Percentiles rank a stretch among this genome's conserved stretches.
Evolutionary conservation across 2,329 filamentous ascomycete genomes (phyloP).

Genomic region (Penicillium sp.): DNA sequence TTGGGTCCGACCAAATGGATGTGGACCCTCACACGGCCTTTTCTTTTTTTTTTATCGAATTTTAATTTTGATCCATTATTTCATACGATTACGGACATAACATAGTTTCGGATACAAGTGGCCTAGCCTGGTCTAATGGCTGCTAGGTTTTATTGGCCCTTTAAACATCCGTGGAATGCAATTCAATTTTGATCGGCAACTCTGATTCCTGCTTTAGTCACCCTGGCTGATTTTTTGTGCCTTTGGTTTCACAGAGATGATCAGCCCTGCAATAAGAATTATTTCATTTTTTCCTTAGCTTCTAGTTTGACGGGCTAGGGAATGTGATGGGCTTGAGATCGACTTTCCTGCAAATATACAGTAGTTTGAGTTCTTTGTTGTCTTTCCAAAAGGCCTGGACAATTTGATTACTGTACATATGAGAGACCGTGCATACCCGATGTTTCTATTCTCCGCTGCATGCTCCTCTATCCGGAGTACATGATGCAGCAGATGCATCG

Average conservation of each 20-base stretch:
- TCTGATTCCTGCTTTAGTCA: slow-evolving; percentile 10
- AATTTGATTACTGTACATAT: background rate
- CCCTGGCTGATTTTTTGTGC: slow-evolving; percentile 1
- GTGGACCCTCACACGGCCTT: slow-evolving; percentile 14
- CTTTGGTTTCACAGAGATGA: slow-evolving; percentile 7
- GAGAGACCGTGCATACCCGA: slow-evolving; percentile 19
- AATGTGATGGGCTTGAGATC: background rate
- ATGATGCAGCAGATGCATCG: slow-evolving; percentile 26
- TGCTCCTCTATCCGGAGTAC: slow-evolving; percentile 21
- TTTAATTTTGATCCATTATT: background rate
- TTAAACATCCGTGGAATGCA: slow-evolving; percentile 17
- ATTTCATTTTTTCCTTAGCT: background rate
- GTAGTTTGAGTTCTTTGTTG: background rate
- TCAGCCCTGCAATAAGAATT: slow-evolving; percentile 20
- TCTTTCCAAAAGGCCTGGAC: background rate
- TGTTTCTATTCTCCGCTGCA: slow-evolving; percentile 18
- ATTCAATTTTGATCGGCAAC: slow-evolving; percentile 12
- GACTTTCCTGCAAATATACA: background rate
- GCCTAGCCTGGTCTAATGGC: background rate
- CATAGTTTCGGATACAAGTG: background rate
- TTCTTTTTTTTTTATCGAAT: slow-evolving; percentile 10
- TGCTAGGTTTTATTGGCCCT: slow-evolving; percentile 9
- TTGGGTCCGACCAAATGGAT: background rate
- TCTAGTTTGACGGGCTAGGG: background rate
- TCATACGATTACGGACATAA: background rate